Base-by-base conservation (phyloP, 116 monocot species). In the Cymodocea nodosa region DNA sequence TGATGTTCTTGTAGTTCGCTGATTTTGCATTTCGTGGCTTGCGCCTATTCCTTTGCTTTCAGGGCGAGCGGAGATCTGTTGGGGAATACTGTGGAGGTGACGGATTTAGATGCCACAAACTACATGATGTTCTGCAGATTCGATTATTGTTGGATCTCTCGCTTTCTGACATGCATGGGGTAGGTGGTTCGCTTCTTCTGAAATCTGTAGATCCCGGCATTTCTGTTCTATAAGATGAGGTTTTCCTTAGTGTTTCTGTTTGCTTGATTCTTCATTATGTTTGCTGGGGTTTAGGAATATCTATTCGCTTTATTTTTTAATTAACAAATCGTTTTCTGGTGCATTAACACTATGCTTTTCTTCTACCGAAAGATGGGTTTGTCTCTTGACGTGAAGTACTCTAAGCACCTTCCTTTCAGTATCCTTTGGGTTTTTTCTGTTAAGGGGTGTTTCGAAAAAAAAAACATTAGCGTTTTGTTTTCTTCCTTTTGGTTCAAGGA, bases 91-190 rank as follows among this genome's bases (percentile, higher is more conserved):
- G 60, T n/a, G 23, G 2, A 25, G 36, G 36, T 16, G 34, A 37
- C 62, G 35, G 62, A 62, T 62, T 24, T 67, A 36, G 67, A 53
- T 56, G 68, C 56, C 56, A n/a, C 56, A 4, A 4, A 2, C 44
- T 77, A 70, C 72, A 76, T 81, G 81, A 68, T 71, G 11, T 59
- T 54, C 54, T 59, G 40, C 63, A 67, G 73, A 71, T 78, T 78
- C 22, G 25, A 76, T 59, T 67, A 67, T 39, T 14, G 73, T 59
- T 79, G 78, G 81, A 67, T 76, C 59, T 51, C 52, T 55, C 81
- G 68, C 35, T 56, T 79, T 16, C 51, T 81, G 67, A 70, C 71
- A 56, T 81, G 81, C 71, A 81, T 85, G 79, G 85, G 85, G 85
- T 85, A 78, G 36, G 77, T 52, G 12, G 24, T 34, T 44, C 0